These are phyloP conservation scores for Avena insularis DNA, from an alignment of 176 grass and related monocot genomes.

Conservation along the genomic window DNA sequence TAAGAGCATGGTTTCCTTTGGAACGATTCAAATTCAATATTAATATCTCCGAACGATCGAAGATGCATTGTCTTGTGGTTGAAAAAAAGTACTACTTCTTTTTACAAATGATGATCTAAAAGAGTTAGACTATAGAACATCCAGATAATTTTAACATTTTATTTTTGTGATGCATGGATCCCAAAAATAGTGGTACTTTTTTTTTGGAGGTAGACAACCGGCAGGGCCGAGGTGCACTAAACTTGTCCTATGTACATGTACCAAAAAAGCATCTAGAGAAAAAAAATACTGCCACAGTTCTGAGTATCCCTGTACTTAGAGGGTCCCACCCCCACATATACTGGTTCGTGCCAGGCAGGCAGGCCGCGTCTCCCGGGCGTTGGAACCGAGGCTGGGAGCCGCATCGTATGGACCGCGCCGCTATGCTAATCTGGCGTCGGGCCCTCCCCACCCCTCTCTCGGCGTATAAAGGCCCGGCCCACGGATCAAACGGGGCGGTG, in stretches of 20 bases:
- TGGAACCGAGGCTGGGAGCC: slow-evolving; percentile 43
- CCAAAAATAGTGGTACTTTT: too few relatives aligned
- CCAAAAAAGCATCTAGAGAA: neutral
- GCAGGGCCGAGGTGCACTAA: too few relatives aligned
- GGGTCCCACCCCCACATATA: neutral
- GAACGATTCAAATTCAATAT: too few relatives aligned
- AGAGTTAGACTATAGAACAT: too few relatives aligned
- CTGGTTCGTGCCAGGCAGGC: slow-evolving; percentile 18
- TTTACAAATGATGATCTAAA: too few relatives aligned
- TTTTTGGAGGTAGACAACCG: too few relatives aligned
- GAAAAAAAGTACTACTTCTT: too few relatives aligned
- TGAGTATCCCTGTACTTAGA: neutral
- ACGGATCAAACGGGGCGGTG: slow-evolving; percentile 10
- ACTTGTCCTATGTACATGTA: neutral
- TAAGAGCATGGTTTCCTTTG: too few relatives aligned
- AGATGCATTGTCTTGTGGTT: too few relatives aligned
- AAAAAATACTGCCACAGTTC: neutral
- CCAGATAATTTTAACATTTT: too few relatives aligned
- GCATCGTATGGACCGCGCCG: slow-evolving; percentile 49
- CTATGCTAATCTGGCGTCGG: slow-evolving; percentile 17
- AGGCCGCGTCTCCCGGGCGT: slow-evolving; percentile 40
- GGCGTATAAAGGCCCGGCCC: slow-evolving; percentile 57
- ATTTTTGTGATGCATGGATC: too few relatives aligned
- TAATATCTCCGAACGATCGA: too few relatives aligned
- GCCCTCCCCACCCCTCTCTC: neutral